These are phyloP conservation scores for Musa troglodytarum DNA, from an alignment of 176 grass and related monocot genomes.

Conservation along the genomic window DNA sequence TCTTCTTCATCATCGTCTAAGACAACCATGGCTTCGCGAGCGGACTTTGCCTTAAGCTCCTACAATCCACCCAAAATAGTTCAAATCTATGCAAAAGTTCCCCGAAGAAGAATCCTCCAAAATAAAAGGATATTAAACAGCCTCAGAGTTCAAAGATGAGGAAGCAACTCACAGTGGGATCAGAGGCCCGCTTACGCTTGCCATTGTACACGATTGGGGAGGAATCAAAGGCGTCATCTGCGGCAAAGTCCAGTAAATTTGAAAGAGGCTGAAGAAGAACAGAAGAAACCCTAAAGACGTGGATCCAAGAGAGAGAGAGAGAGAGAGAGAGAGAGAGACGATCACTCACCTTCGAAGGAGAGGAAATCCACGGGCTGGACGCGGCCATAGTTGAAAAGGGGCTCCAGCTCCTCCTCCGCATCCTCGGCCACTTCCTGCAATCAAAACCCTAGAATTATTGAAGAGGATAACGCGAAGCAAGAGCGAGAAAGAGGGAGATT, in stretches of 20 bases:
- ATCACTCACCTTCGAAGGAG: conserved; percentile 55
- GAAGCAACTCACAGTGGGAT: conserved; percentile 11
- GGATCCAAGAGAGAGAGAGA: background rate
- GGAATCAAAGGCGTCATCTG: conserved; percentile 64
- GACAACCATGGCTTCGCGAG: conserved; percentile 1
- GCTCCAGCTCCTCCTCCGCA: conserved; percentile 56
- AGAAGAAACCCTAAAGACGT: too few relatives aligned
- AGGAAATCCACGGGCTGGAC: conserved; percentile 49
- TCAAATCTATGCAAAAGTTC: background rate
- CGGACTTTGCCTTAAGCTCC: conserved; percentile 13
- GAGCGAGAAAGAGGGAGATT: background rate
- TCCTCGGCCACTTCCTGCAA: conserved; percentile 1
- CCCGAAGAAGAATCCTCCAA: background rate
- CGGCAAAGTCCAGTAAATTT: background rate
- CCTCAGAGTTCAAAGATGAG: background rate
- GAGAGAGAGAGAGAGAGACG: background rate
- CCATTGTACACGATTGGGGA: conserved; percentile 48
- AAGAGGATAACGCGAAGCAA: background rate
- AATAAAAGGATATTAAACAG: background rate
- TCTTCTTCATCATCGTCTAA: conserved; percentile 20
- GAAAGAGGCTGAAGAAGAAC: background rate
- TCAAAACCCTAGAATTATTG: background rate
- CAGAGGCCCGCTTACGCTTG: conserved; percentile 35
- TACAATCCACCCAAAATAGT: conserved; percentile 9
- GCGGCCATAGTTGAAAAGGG: conserved; percentile 85